phyloP scores from a whole-genome alignment of 1,139 yeast species.

The Eremothecium cymbalariae region DNA sequence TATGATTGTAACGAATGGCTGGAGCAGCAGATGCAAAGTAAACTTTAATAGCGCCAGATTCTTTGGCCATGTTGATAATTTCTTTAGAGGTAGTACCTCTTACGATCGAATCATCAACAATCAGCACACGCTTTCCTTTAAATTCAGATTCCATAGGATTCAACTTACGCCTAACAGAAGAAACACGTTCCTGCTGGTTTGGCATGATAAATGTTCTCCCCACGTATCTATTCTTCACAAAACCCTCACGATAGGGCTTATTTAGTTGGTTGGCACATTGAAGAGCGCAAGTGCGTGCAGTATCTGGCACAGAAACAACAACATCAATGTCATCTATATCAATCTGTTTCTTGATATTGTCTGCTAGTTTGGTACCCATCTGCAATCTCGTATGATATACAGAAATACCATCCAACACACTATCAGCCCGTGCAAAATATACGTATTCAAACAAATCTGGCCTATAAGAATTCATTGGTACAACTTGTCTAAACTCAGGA shows the following conservation, averaged over 20 bases:
- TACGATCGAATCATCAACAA: conserved; percentile 95
- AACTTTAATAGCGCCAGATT: conserved; percentile 91
- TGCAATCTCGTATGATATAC: conserved; percentile 88
- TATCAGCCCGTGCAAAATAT: conserved; percentile 95
- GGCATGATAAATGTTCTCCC: conserved; percentile 99
- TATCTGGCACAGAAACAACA: conserved; percentile 96
- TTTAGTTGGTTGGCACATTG: conserved; percentile 80
- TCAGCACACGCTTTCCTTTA: conserved; percentile 71
- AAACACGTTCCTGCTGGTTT: conserved; percentile 87
- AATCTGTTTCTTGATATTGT: conserved; percentile 48
- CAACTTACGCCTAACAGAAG: conserved; percentile 87
- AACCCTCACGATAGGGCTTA: conserved; percentile 91
- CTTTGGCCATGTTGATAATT: conserved; percentile 94
- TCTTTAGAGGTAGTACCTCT: conserved; percentile 97
- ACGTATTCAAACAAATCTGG: conserved; percentile 98
- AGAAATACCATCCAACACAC: conserved; percentile 89
- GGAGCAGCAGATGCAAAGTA: conserved; percentile 97
- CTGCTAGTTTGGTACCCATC: conserved; percentile 89
- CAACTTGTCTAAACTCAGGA: conserved; percentile 84
- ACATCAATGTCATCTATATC: conserved; percentile 68
- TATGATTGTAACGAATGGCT: conserved; percentile 88
- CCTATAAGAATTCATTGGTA: conserved; percentile 66
- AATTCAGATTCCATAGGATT: conserved; percentile 96
- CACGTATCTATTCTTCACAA: conserved; percentile 90
- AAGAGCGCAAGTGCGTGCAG: conserved; percentile 88